phyloP scores from a whole-genome alignment of 345 rosid species.

The Citrus hindsii region DNA sequence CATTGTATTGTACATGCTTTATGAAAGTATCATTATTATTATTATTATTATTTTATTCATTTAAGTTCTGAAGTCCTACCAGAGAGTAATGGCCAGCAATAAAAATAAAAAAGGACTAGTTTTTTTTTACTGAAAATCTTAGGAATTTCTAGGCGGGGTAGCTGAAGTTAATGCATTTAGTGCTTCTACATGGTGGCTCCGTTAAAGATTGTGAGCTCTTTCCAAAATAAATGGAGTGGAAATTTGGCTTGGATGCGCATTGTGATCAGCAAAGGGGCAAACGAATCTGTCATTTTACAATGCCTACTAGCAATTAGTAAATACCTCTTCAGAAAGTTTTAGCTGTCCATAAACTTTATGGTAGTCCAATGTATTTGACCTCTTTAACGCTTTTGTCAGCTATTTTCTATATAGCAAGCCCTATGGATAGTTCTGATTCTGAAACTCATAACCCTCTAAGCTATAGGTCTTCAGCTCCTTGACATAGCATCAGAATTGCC shows the following conservation, averaged over 20 bases:
- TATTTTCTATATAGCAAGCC: neutral
- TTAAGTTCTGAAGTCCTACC: neutral
- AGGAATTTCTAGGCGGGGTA: conserved; percentile 8
- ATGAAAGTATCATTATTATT: neutral
- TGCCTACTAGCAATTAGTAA: neutral
- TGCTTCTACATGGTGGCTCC: conserved; percentile 18
- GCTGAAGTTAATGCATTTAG: conserved; percentile 17
- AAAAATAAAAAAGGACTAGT: neutral
- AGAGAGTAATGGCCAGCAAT: neutral
- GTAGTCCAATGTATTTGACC: neutral
- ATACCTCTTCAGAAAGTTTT: neutral
- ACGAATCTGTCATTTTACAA: neutral
- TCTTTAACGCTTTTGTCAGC: neutral
- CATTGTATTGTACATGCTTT: neutral
- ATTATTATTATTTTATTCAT: neutral
- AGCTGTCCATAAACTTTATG: neutral
- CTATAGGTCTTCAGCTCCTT: neutral
- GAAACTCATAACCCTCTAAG: neutral
- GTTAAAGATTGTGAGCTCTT: conserved; percentile 3
- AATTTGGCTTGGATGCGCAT: neutral
- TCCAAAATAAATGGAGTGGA: neutral
- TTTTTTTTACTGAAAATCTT: neutral
- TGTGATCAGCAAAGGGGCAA: neutral
- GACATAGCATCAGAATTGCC: neutral
- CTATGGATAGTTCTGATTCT: neutral